Conservation (phyloP, 1,139 yeast genomes). For the Lodderomyces oxycetoniae region DNA sequence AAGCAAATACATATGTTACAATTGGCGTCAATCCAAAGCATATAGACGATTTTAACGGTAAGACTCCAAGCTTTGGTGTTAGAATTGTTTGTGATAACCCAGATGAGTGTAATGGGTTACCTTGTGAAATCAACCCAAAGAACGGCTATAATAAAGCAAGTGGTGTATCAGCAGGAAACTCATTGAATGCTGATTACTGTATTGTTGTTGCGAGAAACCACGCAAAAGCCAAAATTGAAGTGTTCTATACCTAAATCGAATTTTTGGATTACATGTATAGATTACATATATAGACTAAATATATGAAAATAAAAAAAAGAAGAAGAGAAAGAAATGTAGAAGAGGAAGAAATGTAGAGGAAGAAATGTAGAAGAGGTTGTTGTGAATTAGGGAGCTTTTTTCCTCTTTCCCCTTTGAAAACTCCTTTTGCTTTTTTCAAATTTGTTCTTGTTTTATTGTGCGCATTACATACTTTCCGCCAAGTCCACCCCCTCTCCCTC, state of each 20-base stretch:
- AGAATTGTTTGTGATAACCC: constrained; percentile 68
- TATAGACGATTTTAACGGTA: constrained; percentile 54
- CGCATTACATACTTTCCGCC: no score
- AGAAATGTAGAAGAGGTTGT: no score
- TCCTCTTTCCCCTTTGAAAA: no score
- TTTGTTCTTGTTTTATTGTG: no score
- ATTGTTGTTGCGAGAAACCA: constrained; percentile 70
- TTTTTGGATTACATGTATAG: no score
- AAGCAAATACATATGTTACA: constrained; percentile 69
- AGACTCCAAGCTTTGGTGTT: constrained; percentile 65
- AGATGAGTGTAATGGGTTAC: constrained; percentile 64
- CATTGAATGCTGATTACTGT: constrained; percentile 68
- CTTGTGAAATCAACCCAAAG: constrained; percentile 75
- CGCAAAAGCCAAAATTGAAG: constrained; percentile 66
- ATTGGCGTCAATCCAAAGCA: constrained; percentile 91
- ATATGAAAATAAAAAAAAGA: no score
- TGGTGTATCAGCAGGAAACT: constrained; percentile 45
- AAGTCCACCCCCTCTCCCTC: no score
- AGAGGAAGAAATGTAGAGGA: no score
- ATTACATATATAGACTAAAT: no score
- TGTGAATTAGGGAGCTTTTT: no score
- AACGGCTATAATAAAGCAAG: constrained; percentile 53
- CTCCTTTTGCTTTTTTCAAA: no score
- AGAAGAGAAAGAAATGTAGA: no score
- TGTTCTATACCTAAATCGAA: constrained; percentile 32